Base-by-base conservation (phyloP, 306 rosid species). In the Oxytropis ochrocephala region DNA sequence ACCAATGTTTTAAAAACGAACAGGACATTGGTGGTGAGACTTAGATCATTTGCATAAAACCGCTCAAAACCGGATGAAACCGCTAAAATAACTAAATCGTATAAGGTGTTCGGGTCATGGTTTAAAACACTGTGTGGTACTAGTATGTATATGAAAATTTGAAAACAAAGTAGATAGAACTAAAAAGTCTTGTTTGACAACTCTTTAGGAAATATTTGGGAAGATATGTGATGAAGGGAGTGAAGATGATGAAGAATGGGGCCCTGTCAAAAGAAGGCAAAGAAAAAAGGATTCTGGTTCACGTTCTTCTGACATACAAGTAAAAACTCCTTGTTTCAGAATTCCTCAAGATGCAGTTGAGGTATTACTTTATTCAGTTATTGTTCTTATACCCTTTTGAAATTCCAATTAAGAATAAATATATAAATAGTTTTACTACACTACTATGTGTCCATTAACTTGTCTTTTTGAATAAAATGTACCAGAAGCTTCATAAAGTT, bases 171-270 rank as follows among this genome's bases (percentile, higher is more conserved):
- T 17, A 10, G 54, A 10, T 42, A 21, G 51, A 69, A 8, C 17
- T 32, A 16, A 62, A 57, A 52, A 38, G 67, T 55, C 43, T 68
- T 52, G 69, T 69, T 4, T 52, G 48, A 24, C 64, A 55, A 54
- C 55, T 57, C 66, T 54, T 46, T 39, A 92, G 96, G 96, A 92
- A 87, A 92, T 89, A 96, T 92, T 92, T 83, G 96, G 98, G 59
- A 92, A 84, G 81, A 95, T 85, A 29, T 77, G 59, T 42, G 98
- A 92, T 67, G 89, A 78, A 83, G 80, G 78, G 55, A 92, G 95
- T 80, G 96, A 89, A 44, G 38, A 33, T 33, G 98, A 92, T 78
- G 98, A 92, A 80, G 98, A 92, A 63, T 89, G 98, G 98, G 96
- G 93, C 64, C 98, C 96, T 70, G 63, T 66, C 54, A 89, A 85